Conservation (phyloP, 2,329 filamentous ascomycete species). For the Capronia coronata region DNA sequence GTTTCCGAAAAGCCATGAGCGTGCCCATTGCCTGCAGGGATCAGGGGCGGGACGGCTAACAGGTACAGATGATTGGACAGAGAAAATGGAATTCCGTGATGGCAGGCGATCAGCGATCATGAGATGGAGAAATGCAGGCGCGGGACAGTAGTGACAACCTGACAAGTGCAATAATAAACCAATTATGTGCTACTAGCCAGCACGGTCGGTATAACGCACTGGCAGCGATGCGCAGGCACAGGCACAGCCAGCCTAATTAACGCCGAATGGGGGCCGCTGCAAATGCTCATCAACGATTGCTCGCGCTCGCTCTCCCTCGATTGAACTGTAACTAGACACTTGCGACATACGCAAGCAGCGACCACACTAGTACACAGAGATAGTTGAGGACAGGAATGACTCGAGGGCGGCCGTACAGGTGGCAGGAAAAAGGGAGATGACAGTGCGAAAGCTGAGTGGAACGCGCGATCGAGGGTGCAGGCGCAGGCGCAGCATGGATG, state of each 20-base stretch:
- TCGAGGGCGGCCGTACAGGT: too few species aligned
- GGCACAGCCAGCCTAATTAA: background rate
- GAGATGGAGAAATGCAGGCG: background rate
- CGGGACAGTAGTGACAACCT: background rate
- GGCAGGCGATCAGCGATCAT: conserved; percentile 1
- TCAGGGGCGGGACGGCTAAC: background rate
- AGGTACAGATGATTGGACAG: background rate
- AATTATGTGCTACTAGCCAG: background rate
- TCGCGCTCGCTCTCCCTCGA: too few species aligned
- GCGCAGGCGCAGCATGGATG: too few species aligned
- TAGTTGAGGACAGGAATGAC: too few species aligned
- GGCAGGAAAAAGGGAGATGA: too few species aligned
- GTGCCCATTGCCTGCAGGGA: background rate
- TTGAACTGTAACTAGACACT: too few species aligned
- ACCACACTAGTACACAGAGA: too few species aligned
- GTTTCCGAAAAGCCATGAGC: background rate
- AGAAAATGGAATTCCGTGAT: background rate
- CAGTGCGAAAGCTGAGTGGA: too few species aligned
- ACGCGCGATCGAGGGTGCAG: too few species aligned
- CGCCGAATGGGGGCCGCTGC: too few species aligned
- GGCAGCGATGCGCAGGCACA: background rate
- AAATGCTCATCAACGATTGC: too few species aligned
- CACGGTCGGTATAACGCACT: background rate
- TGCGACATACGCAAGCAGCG: too few species aligned
- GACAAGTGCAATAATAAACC: background rate